Base-by-base conservation (phyloP, 2,329 filamentous ascomycete genomes). In the Arthrobotrys pseudoclavata region DNA sequence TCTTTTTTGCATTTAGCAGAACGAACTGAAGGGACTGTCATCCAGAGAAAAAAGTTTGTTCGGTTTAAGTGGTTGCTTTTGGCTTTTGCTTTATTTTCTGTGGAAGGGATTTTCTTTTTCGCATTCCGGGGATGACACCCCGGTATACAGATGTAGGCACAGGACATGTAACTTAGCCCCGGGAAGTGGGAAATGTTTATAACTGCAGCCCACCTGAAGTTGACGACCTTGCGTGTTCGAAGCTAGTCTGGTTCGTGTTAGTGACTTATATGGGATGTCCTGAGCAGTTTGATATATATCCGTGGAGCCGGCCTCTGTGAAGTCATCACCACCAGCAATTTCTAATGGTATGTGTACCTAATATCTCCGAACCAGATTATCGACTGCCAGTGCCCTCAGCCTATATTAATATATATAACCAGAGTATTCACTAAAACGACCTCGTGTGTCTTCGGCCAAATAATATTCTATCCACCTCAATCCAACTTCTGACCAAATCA, bases 241-340 rank as follows among this genome's bases (percentile, higher is more conserved):
- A 72, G 60, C 69, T 72, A 64, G 55, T 60, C 55, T 20, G 20
- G 55, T 42, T 42, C 18, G 34, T 60, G 50, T 50, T 69, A 69
- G 64, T 55, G 52, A 57, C 50, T 29, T 67, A 42, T 15, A 42
- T 45, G 34, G n/a, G 37, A 52, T 42, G 52, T 52, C 63, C 42
- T 66, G 50, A 60, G 72, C 72, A 76, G 66, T 69, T 76, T 76
- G 72, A 76, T 76, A 76, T 76, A 76, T 76, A 76, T 76, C 72
- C 72, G 72, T 76, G 72, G 72, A 76, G 72, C 72, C 72, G 72
- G 72, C 72, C 72, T 76, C 37, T 37, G 69, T 76, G 66, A 76
- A 76, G 72, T 70, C 72, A 76, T 76, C 72, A 76, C 63, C 72
- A 76, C 72, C 66, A 70, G 40, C 66, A 70, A 70, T 76, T 76